Conservation (phyloP, 768 basidiomycete species). For the Boletus pseudopeckii region DNA sequence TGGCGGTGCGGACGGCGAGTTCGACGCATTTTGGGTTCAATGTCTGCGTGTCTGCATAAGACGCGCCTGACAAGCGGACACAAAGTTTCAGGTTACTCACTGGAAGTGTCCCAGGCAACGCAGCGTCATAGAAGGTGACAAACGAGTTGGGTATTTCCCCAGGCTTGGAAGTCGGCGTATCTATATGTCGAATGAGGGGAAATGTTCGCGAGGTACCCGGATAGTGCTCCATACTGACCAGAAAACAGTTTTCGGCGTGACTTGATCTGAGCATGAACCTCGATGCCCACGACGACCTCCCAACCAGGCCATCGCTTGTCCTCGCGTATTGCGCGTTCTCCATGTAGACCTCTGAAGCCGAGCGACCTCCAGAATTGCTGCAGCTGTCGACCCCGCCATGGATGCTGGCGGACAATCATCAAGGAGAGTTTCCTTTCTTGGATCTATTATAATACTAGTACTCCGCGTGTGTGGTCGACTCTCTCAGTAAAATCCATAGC, state of each 20-base stretch:
- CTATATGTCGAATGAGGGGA: constrained; percentile 24
- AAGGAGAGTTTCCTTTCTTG: constrained; percentile 15
- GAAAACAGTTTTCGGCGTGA: constrained; percentile 89
- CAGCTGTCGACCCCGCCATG: constrained; percentile 11
- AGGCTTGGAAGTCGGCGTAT: constrained; percentile 38
- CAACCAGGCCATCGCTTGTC: constrained; percentile 73
- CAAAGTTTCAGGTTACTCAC: constrained; percentile 41
- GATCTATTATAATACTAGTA: too few relatives aligned
- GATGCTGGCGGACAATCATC: constrained; percentile 22
- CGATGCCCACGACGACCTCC: constrained; percentile 89
- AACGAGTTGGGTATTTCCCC: constrained; percentile 65
- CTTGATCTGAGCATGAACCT: constrained; percentile 93
- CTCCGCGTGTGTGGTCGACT: too few relatives aligned
- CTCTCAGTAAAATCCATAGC: too few relatives aligned
- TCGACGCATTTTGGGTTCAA: constrained; percentile 71
- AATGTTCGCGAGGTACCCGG: too few relatives aligned
- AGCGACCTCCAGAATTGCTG: constrained; percentile 15
- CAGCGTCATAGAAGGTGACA: constrained; percentile 79
- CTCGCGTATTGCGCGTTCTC: constrained; percentile 3
- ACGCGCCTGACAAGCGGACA: background rate
- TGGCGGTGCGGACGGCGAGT: constrained; percentile 74
- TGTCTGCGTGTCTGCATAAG: constrained; percentile 5
- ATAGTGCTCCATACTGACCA: constrained; percentile 33
- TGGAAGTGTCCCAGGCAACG: constrained; percentile 90
- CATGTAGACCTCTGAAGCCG: background rate